Percentiles rank a stretch among this genome's conserved stretches.
Conservation (phyloP, 1,139 yeast genomes). For the Candida sp. region DNA sequence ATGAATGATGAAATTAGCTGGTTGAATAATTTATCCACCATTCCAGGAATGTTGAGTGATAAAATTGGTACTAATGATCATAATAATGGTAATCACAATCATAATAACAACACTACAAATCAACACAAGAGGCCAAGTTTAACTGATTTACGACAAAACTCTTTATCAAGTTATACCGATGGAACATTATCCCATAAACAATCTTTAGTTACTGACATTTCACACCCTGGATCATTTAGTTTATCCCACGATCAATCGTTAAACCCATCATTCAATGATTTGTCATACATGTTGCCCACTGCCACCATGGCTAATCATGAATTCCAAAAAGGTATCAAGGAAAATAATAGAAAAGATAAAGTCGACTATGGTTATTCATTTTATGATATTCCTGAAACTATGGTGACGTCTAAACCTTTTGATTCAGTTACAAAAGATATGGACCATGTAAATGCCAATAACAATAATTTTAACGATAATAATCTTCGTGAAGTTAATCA, state of each 20-base stretch:
- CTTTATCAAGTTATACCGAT: constrained; percentile 1
- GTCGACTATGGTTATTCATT: constrained; percentile 43
- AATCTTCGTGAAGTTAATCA: constrained; percentile 2
- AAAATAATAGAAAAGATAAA: constrained; percentile 7
- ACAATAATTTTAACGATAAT: not conserved
- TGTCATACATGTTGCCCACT: constrained; percentile 33
- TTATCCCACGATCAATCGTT: not conserved
- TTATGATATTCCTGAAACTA: constrained; percentile 42
- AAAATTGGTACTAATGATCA: not conserved
- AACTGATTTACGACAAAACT: not conserved
- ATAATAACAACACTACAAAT: not conserved
- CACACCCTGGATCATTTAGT: constrained; percentile 17
- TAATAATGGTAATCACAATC: constrained; percentile 4
- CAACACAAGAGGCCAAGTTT: not conserved
- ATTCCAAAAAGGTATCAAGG: constrained; percentile 9
- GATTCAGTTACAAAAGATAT: constrained; percentile 5
- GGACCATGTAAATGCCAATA: not conserved
- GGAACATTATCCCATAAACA: not conserved
- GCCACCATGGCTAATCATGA: constrained; percentile 29
- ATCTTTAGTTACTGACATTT: constrained; percentile 7
- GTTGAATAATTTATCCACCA: constrained; percentile 29
- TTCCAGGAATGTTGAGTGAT: constrained; percentile 25
- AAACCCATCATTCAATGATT: constrained; percentile 9
- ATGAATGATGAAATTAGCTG: constrained; percentile 35
- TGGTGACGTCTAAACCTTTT: constrained; percentile 14